Conservation (phyloP, 257 asterid genomes). For the Solanum paucissectum region DNA sequence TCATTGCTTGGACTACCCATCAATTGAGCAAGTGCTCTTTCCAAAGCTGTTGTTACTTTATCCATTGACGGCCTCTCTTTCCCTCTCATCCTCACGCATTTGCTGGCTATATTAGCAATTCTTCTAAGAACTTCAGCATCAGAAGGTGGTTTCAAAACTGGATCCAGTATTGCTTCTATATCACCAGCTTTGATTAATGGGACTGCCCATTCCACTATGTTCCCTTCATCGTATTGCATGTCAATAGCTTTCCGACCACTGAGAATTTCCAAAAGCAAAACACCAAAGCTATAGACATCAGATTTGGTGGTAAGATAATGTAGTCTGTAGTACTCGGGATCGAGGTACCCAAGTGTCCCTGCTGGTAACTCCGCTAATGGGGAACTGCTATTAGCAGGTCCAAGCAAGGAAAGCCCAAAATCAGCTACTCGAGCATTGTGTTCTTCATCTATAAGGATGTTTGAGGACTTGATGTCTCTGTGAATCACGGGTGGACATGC, state of each 20-base stretch:
- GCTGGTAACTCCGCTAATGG: constrained; percentile 90
- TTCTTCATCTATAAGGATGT: constrained; percentile 85
- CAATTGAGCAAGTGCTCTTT: constrained; percentile 65
- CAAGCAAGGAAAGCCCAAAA: constrained; percentile 75
- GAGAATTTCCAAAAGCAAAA: constrained; percentile 65
- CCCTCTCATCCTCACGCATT: constrained; percentile 90
- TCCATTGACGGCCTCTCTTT: constrained; percentile 97
- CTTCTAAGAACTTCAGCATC: constrained; percentile 63
- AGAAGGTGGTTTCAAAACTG: constrained; percentile 43
- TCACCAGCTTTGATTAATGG: constrained; percentile 73
- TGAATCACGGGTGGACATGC: constrained; percentile 97
- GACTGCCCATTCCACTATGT: constrained; percentile 92
- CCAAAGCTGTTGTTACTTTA: constrained; percentile 75
- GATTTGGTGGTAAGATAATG: constrained; percentile 87
- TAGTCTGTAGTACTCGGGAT: constrained; percentile 83
- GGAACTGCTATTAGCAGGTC: constrained; percentile 81
- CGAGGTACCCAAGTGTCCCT: constrained; percentile 86
- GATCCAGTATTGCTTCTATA: constrained; percentile 51
- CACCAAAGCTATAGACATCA: constrained; percentile 88
- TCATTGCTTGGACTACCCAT: constrained; percentile 88
- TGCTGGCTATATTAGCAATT: constrained; percentile 70
- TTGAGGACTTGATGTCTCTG: constrained; percentile 82
- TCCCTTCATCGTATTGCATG: constrained; percentile 84
- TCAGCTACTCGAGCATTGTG: constrained; percentile 93
- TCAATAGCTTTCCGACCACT: constrained; percentile 88